Evolutionary conservation across 78 protist genomes (phyloP).

Genomic region (Dictyostelium citrinum): DNA sequence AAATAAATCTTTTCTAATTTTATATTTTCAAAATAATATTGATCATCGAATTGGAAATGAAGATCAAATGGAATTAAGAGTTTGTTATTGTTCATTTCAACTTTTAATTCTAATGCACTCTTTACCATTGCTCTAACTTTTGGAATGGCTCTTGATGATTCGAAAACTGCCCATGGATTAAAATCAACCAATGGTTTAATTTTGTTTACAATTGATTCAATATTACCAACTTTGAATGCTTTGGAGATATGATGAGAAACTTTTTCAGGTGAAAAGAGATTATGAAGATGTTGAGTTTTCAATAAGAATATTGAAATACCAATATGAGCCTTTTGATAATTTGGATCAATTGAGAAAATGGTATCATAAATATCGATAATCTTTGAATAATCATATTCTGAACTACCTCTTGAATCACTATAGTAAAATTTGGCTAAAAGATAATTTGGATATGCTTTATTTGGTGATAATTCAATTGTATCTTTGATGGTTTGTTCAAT

Average conservation of each 20-base stretch:
- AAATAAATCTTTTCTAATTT: background rate
- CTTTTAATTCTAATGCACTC: background rate
- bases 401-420: background rate
- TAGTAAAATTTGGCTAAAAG: background rate
- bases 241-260: background rate
- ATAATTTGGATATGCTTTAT: constrained; percentile 1
- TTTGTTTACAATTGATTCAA: background rate
- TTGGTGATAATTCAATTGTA: background rate
- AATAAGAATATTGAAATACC: background rate
- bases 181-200: background rate
- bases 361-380: background rate
- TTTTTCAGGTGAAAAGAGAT: background rate
- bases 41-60: background rate
- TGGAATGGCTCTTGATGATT: background rate
- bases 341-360: background rate
- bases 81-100: background rate
- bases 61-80: background rate
- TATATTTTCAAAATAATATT: background rate
- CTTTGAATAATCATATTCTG: background rate
- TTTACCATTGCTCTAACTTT: background rate
- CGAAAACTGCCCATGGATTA: background rate
- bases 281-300: background rate
- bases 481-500: background rate
- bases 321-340: background rate
- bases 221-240: background rate